Percentiles rank a stretch among this genome's conserved stretches.
Evolutionary conservation across 306 rosid genomes (phyloP).

Genomic region (Hippophae rhamnoides): DNA sequence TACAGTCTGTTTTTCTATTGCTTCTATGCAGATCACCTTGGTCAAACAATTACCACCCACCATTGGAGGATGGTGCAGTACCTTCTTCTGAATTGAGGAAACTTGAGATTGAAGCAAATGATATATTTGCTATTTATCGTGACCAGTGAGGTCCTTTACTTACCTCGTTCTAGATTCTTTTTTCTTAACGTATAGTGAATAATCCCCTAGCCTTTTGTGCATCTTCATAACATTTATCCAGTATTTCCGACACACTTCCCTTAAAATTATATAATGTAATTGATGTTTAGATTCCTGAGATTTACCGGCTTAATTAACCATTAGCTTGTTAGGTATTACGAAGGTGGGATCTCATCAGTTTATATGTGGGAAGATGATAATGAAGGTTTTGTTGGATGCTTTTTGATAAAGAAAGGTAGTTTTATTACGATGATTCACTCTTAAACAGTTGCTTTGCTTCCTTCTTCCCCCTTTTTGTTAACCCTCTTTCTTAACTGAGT

Average conservation of each 20-base stretch:
- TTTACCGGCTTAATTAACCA: conserved; percentile 38
- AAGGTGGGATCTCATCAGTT: conserved; percentile 98
- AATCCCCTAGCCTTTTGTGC: neutral
- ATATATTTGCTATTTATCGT: conserved; percentile 84
- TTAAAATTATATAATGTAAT: neutral
- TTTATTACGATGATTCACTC: conserved; percentile 11
- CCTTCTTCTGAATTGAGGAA: conserved; percentile 76
- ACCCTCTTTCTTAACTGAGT: conserved; percentile 10
- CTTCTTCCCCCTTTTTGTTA: neutral
- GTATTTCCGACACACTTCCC: conserved; percentile 9
- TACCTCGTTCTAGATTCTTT: conserved; percentile 41
- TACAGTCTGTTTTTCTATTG: neutral
- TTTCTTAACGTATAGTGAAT: conserved; percentile 13
- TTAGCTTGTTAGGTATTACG: conserved; percentile 74
- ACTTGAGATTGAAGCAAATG: conserved; percentile 92
- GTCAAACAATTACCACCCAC: conserved; percentile 88
- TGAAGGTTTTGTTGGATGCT: conserved; percentile 84
- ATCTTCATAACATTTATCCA: conserved; percentile 8
- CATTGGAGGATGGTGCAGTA: conserved; percentile 71
- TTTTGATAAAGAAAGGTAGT: conserved; percentile 84
- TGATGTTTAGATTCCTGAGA: conserved; percentile 12
- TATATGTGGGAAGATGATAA: conserved; percentile 97
- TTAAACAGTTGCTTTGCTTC: conserved; percentile 5
- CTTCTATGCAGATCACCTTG: conserved; percentile 73
- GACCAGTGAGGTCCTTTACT: conserved; percentile 99